Evolutionary conservation across 1,284 basidiomycete genomes (phyloP).

Genomic region (Serendipita sp.): DNA sequence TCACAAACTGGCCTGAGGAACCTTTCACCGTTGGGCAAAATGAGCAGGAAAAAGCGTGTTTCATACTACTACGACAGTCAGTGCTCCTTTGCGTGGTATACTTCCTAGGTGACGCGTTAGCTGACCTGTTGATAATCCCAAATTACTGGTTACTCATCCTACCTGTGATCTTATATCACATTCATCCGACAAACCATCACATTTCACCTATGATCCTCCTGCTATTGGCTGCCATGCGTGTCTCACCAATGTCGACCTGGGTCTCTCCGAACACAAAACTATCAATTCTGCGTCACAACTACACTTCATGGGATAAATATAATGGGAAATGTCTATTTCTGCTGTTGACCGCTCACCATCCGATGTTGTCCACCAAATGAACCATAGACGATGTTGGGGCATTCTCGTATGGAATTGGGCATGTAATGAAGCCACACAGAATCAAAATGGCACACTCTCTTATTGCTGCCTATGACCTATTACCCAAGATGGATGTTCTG

Average conservation of each 20-base stretch:
- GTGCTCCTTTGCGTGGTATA: conserved; percentile 9
- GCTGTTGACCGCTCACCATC: no score
- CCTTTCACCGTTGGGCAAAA: neutral
- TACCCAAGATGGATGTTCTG: conserved; percentile 81
- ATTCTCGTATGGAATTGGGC: conserved; percentile 76
- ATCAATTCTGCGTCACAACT: no score
- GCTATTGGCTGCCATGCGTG: no score
- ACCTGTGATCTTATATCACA: no score
- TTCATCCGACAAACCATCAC: no score
- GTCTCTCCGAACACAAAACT: no score
- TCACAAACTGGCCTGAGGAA: no score
- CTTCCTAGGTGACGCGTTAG: no score
- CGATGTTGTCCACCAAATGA: neutral
- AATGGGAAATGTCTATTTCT: no score
- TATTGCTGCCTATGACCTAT: conserved; percentile 79
- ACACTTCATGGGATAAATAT: no score
- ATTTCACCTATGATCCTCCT: neutral
- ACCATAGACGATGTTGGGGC: conserved; percentile 58
- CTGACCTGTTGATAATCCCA: conserved; percentile 1
- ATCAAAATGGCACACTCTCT: conserved; percentile 89
- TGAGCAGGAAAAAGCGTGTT: conserved; percentile 30
- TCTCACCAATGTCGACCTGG: no score
- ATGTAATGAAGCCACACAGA: conserved; percentile 91
- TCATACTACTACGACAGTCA: conserved; percentile 50
- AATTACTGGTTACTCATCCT: neutral